A percentile compares a stretch with the other conserved stretches of the same genome.
Evolutionary conservation across 2,329 filamentous ascomycete genomes (phyloP).

Genomic region (Colletotrichum navitas): DNA sequence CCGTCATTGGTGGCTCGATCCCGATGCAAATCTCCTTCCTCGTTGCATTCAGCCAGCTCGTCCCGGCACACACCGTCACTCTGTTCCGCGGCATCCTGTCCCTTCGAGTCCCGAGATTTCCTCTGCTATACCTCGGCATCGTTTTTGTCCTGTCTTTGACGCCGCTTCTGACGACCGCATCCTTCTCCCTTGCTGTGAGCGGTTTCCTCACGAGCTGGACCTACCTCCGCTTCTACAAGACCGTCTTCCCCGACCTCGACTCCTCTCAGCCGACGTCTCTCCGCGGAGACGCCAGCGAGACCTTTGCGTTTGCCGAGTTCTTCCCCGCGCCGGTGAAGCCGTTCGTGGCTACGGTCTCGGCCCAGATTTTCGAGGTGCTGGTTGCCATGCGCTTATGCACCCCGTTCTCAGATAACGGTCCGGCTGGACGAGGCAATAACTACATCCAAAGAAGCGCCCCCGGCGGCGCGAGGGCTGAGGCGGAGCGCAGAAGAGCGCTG

Average conservation of each 20-base stretch:
- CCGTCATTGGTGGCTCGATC: conserved; percentile 88
- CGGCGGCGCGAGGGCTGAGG: conserved; percentile 85
- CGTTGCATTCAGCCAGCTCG: conserved; percentile 96
- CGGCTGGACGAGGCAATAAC: conserved; percentile 76
- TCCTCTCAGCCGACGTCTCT: conserved; percentile 71
- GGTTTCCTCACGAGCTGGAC: conserved; percentile 93
- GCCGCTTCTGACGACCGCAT: conserved; percentile 74
- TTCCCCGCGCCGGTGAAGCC: conserved; percentile 90
- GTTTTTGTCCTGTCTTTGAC: conserved; percentile 74
- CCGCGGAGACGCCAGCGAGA: conserved; percentile 93
- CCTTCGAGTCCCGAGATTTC: conserved; percentile 82
- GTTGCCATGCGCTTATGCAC: conserved; percentile 83
- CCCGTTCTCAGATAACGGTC: conserved; percentile 87
- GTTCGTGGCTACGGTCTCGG: conserved; percentile 78
- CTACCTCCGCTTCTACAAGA: conserved; percentile 95
- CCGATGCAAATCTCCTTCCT: conserved; percentile 93
- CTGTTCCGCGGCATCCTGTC: conserved; percentile 90
- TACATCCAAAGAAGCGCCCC: conserved; percentile 68
- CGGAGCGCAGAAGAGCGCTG: conserved; percentile 87
- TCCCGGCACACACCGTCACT: conserved; percentile 96
- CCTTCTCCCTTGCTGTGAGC: conserved; percentile 82
- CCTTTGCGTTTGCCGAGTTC: conserved; percentile 95
- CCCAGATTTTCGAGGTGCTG: conserved; percentile 79
- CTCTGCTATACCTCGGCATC: conserved; percentile 79
- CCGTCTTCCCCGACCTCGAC: conserved; percentile 76